Conservation (phyloP, 768 basidiomycete genomes). For the Boletus reticulatus region DNA sequence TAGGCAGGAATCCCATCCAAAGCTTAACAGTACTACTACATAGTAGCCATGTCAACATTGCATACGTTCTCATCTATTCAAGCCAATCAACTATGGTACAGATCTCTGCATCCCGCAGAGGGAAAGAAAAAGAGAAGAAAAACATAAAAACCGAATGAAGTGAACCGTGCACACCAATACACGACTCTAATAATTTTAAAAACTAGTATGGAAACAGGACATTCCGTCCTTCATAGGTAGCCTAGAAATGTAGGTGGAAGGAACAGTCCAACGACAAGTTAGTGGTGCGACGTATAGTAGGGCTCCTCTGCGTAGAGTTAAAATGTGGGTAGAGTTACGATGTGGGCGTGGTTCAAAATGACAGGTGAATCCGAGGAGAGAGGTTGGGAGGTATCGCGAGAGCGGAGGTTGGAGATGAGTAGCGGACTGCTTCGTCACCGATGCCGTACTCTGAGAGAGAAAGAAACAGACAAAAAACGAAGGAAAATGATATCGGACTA, state of each 20-base stretch:
- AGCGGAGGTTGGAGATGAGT: constrained; percentile 3
- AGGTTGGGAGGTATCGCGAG: constrained; percentile 23
- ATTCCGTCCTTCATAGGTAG: constrained; percentile 15
- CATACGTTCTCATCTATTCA: neutral
- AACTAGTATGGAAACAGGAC: constrained; percentile 17
- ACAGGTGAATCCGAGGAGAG: neutral
- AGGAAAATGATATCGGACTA: constrained; percentile 26
- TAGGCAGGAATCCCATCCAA: too few species aligned
- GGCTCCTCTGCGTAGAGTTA: constrained; percentile 8
- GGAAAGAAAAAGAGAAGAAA: neutral
- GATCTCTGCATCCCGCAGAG: neutral
- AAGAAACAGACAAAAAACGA: neutral
- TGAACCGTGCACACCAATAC: constrained; percentile 1
- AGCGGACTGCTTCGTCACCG: neutral
- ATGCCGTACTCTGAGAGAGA: constrained; percentile 2
- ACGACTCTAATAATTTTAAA: constrained; percentile 26
- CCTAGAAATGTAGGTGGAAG: constrained; percentile 13
- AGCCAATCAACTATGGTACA: constrained; percentile 11
- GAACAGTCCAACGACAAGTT: constrained; percentile 22
- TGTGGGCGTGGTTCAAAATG: constrained; percentile 8
- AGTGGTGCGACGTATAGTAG: constrained; percentile 25
- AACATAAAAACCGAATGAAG: constrained; percentile 10
- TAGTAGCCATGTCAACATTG: too few species aligned
- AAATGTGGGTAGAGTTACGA: constrained; percentile 6
- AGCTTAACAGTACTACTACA: too few species aligned